Evolutionary conservation across 2,329 filamentous ascomycete genomes (phyloP), one percentile per base, ranked within the genome.

Genomic region (Penicillium sp.): DNA sequence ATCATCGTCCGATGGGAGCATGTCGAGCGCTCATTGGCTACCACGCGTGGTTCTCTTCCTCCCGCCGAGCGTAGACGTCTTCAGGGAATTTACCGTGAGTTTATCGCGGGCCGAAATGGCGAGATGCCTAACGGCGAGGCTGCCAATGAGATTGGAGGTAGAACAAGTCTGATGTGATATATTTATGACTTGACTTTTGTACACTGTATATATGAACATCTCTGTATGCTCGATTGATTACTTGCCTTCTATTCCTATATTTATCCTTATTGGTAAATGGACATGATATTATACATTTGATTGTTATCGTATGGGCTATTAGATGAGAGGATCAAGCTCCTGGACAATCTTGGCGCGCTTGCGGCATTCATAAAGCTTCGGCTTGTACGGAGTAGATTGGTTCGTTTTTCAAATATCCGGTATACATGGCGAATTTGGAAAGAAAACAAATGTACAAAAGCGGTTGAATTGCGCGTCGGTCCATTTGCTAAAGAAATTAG

Each of bases 71-170:
- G 87, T 67, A 81, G 79, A 61, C 81, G 93, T 59, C 75, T 99
- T 64, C 82, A 85, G 68, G 85, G 84, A 41, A 97, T 99, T 60
- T 99, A 99, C 72, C 81, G 83, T 17, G 94, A 99, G 77, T 99
- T 99, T 80, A 88, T 97, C 0, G 90, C 91, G 4, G 93, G 92
- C 0, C 83, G 94, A 66, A 96, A 93, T 74, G 94, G 94, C 8
- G 93, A 97, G 79, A 92, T 99, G 91, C 91, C 88, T 59, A 93
- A 89, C 75, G 94, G 94, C 2, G 91, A 97, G 76, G 92, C 90
- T 0, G 90, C 89, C 56, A 95, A 88, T 74, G 94, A 97, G 76
- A 86, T 99, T 77, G 94, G 94, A 8, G 94, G 93, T 15, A 82
- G 94, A 71, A 93, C 89, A 67, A 97, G 92, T 77, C 80, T 99